These are phyloP conservation scores for Sophora flavescens DNA, from an alignment of 306 rosid species.

Conservation along the genomic window DNA sequence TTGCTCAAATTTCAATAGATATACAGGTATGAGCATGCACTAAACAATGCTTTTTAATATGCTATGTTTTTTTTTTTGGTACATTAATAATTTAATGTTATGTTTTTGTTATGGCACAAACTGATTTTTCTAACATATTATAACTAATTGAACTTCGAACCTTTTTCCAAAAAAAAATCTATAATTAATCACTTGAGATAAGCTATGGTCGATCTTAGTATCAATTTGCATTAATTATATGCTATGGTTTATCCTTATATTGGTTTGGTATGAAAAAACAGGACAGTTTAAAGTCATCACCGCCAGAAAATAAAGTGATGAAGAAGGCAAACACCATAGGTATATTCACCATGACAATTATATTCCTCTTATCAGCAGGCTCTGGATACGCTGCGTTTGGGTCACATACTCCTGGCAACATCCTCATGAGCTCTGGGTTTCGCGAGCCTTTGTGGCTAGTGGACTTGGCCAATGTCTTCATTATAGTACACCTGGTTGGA, in stretches of 20 bases:
- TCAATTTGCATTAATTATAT: too few relatives aligned
- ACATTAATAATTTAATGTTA: too few relatives aligned
- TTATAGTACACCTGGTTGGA: slow-evolving; percentile 63
- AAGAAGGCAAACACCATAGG: slow-evolving; percentile 55
- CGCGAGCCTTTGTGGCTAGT: slow-evolving; percentile 58
- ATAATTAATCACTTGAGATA: too few relatives aligned
- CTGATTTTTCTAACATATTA: neutral
- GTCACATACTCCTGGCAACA: slow-evolving; percentile 54
- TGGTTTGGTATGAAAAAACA: slow-evolving; percentile 40
- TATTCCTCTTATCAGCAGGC: slow-evolving; percentile 51
- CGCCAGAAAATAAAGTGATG: slow-evolving; percentile 73
- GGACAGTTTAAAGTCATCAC: slow-evolving; percentile 66
- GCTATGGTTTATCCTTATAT: neutral
- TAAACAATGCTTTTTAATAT: neutral
- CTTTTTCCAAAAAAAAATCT: too few relatives aligned
- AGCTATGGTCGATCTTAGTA: too few relatives aligned
- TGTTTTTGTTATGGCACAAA: too few relatives aligned
- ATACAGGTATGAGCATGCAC: slow-evolving; percentile 46
- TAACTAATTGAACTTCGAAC: neutral
- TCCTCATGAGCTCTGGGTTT: slow-evolving; percentile 61
- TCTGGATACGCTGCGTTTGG: slow-evolving; percentile 78
- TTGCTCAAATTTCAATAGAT: slow-evolving; percentile 52
- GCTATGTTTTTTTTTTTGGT: neutral
- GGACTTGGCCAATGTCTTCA: slow-evolving; percentile 59
- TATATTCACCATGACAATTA: slow-evolving; percentile 49